A percentile compares a stretch with the other conserved stretches of the same genome.
These are phyloP conservation scores for Pyrus bretschneideri DNA, from an alignment of 306 rosid species.

Conservation along the genomic window DNA sequence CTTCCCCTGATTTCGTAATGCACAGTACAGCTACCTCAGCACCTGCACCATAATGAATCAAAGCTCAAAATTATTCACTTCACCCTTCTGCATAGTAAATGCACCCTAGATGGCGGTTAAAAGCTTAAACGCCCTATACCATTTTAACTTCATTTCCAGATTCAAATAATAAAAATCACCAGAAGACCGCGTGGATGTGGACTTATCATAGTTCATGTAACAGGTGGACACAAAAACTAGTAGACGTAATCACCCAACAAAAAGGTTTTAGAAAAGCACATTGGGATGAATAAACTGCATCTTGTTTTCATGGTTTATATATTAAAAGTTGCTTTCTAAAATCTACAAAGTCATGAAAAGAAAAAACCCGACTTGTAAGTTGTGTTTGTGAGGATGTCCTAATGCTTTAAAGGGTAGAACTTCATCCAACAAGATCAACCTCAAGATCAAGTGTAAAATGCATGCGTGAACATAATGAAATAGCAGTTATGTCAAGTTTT, in stretches of 20 bases:
- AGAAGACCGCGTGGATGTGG: neutral
- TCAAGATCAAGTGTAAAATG: neutral
- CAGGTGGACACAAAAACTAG: neutral
- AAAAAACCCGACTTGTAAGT: neutral
- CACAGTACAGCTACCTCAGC: constrained; percentile 97
- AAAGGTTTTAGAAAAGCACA: neutral
- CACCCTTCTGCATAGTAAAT: neutral
- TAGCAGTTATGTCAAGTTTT: neutral
- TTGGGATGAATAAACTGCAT: neutral
- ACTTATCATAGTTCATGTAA: neutral
- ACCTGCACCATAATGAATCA: constrained; percentile 38
- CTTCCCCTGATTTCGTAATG: constrained; percentile 86
- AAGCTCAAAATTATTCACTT: neutral
- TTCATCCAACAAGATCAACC: neutral
- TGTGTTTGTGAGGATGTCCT: neutral
- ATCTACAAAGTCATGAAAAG: neutral
- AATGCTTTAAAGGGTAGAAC: neutral
- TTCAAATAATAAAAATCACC: neutral
- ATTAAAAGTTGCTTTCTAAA: neutral
- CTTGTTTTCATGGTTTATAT: neutral
- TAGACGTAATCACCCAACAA: neutral
- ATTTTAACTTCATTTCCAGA: neutral
- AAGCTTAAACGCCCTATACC: neutral
- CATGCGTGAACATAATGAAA: neutral
- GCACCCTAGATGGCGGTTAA: neutral